phyloP scores from a whole-genome alignment of 1,284 basidiomycete species.

The Irpex sp. region DNA sequence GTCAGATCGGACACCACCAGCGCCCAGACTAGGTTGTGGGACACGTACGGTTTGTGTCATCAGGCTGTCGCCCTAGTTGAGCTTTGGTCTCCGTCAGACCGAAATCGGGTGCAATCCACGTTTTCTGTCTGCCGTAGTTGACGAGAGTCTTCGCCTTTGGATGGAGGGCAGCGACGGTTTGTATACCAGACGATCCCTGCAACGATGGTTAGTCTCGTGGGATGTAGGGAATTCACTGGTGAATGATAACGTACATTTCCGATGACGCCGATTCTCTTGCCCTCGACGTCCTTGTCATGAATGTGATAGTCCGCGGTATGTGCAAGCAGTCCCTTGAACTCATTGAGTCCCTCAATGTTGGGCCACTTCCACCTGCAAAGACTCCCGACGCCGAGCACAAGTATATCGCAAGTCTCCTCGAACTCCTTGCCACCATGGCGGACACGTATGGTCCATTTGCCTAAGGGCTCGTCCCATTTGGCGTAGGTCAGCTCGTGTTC shows the following conservation, averaged over 20 bases:
- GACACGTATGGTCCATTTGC: slow-evolving; percentile 49
- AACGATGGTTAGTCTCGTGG: no score
- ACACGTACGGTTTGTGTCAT: slow-evolving; percentile 36
- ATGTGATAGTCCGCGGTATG: slow-evolving; percentile 49
- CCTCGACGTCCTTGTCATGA: slow-evolving; percentile 42
- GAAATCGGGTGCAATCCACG: slow-evolving; percentile 53
- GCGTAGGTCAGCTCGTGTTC: slow-evolving; percentile 45
- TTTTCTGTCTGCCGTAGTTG: slow-evolving; percentile 57
- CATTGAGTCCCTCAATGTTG: no score
- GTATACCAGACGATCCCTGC: slow-evolving; percentile 59
- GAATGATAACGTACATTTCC: no score
- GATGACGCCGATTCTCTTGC: slow-evolving; percentile 56
- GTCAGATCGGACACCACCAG: background rate
- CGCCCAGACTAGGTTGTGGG: background rate
- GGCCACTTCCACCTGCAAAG: slow-evolving; percentile 15
- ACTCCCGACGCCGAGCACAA: slow-evolving; percentile 10
- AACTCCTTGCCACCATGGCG: slow-evolving; percentile 18
- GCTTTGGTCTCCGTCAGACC: slow-evolving; percentile 33
- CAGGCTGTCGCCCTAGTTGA: slow-evolving; percentile 29
- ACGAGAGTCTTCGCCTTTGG: slow-evolving; percentile 43
- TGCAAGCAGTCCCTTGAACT: slow-evolving; percentile 9
- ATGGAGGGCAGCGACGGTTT: slow-evolving; percentile 55
- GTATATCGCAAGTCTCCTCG: slow-evolving; percentile 14
- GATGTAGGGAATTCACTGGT: no score
- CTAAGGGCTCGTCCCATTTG: slow-evolving; percentile 38